Evolutionary conservation across 768 basidiomycete genomes (phyloP).

Genomic region (Lentinula edodes): DNA sequence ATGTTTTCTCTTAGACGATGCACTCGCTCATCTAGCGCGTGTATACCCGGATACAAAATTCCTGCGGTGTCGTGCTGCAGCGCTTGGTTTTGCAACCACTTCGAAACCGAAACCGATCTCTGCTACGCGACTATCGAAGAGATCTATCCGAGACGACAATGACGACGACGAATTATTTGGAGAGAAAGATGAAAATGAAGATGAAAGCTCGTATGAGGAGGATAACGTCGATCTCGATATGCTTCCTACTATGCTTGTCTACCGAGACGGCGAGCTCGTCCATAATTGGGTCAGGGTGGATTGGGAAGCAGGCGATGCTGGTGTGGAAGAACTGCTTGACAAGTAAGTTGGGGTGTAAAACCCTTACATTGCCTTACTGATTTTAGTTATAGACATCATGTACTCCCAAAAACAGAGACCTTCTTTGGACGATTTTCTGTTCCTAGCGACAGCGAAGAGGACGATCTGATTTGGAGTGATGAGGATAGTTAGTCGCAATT

Average conservation of each 20-base stretch:
- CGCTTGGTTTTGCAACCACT: conserved; percentile 46
- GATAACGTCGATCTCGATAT: conserved; percentile 73
- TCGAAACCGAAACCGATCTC: conserved; percentile 10
- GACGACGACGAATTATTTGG: conserved; percentile 46
- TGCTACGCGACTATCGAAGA: conserved; percentile 5
- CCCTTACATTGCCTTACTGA: conserved; percentile 6
- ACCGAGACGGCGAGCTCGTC: conserved; percentile 77
- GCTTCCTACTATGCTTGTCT: conserved; percentile 74
- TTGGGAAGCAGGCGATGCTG: conserved; percentile 72
- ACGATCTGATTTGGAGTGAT: conserved; percentile 46
- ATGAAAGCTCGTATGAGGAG: conserved; percentile 43
- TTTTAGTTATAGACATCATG: conserved; percentile 27
- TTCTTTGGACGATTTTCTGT: conserved; percentile 39
- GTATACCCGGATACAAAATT: conserved; percentile 70
- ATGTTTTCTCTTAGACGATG: conserved; percentile 67
- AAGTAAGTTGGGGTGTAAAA: conserved; percentile 34
- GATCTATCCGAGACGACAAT: background rate
- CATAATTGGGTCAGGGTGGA: conserved; percentile 86
- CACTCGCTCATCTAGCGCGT: conserved; percentile 64
- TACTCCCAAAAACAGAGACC: conserved; percentile 28
- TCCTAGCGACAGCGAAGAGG: conserved; percentile 45
- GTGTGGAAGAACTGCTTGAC: conserved; percentile 61
- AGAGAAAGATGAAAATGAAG: conserved; percentile 34
- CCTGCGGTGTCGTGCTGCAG: conserved; percentile 71
- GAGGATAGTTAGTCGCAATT: background rate